A percentile compares a stretch with the other conserved stretches of the same genome.
phyloP scores from a whole-genome alignment of 2,329 filamentous ascomycete genomes.

The Camillea tinctor region DNA sequence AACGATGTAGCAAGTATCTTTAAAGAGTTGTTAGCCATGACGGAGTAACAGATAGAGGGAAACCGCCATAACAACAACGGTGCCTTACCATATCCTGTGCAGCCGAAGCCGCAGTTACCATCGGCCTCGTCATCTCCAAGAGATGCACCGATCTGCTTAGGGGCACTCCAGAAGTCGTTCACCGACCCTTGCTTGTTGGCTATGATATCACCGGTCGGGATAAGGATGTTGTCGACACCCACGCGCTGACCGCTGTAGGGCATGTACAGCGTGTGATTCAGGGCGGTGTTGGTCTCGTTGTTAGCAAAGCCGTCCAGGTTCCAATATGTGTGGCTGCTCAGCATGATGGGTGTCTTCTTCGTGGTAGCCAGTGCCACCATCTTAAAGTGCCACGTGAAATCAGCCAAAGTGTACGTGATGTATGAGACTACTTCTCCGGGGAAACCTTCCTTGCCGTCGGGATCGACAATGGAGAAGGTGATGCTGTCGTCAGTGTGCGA shows the following conservation, averaged over 20 bases:
- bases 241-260: slow-evolving; percentile 72
- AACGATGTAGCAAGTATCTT: slow-evolving; percentile 68
- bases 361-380: slow-evolving; percentile 70
- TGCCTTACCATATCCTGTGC: slow-evolving; percentile 77
- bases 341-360: slow-evolving; percentile 79
- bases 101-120: slow-evolving; percentile 77
- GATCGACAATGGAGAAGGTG: slow-evolving; percentile 72
- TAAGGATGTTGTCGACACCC: slow-evolving; percentile 67
- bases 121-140: slow-evolving; percentile 60
- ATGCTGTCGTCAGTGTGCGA: slow-evolving; percentile 65
- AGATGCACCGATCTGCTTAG: slow-evolving; percentile 76
- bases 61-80: background rate
- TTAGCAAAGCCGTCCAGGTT: slow-evolving; percentile 79
- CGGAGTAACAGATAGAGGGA: background rate
- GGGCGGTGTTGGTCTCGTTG: slow-evolving; percentile 60
- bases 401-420: slow-evolving; percentile 69
- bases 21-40: background rate
- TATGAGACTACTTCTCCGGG: slow-evolving; percentile 74
- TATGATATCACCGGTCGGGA: slow-evolving; percentile 75
- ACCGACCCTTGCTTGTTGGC: slow-evolving; percentile 65
- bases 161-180: slow-evolving; percentile 78
- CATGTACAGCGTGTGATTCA: slow-evolving; percentile 72
- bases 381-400: slow-evolving; percentile 68
- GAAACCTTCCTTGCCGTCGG: slow-evolving; percentile 73
- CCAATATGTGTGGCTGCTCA: slow-evolving; percentile 75